Conservation (phyloP, 78 protist genomes). For the Dictyostelium intermedium region DNA sequence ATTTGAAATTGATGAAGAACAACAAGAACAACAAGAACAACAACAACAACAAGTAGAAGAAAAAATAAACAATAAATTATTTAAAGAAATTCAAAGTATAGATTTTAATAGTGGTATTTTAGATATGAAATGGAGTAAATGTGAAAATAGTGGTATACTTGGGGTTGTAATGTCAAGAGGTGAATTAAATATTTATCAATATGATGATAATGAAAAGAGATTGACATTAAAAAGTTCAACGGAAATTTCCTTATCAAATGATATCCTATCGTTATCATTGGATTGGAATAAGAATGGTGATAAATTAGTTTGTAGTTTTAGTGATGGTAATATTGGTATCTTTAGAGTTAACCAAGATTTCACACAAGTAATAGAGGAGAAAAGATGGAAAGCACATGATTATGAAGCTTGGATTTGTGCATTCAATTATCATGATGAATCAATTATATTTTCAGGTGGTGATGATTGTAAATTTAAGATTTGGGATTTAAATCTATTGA, state of each 20-base stretch:
- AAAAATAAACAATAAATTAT: not conserved
- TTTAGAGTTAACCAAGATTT: not conserved
- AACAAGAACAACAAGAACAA: not conserved
- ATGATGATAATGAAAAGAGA: not conserved
- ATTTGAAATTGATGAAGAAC: slow-evolving; percentile 8
- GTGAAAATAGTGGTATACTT: not conserved
- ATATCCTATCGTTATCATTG: slow-evolving; percentile 64
- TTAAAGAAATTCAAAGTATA: slow-evolving; percentile 17
- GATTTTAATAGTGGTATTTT: slow-evolving; percentile 68
- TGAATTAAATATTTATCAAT: slow-evolving; percentile 1
- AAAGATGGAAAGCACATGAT: slow-evolving; percentile 81
- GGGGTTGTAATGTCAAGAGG: slow-evolving; percentile 65
- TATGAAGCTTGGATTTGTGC: slow-evolving; percentile 88
- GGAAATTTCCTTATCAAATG: not conserved
- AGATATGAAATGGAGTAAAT: slow-evolving; percentile 84
- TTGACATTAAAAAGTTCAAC: not conserved
- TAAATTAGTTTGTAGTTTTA: slow-evolving; percentile 17
- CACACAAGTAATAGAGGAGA: not conserved
- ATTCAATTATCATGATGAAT: slow-evolving; percentile 57
- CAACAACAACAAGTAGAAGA: not conserved
- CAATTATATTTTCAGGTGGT: slow-evolving; percentile 75
- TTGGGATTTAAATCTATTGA: slow-evolving; percentile 58
- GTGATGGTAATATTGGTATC: slow-evolving; percentile 41
- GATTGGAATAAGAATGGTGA: slow-evolving; percentile 73
- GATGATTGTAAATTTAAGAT: slow-evolving; percentile 82